phyloP scores from a whole-genome alignment of 2,329 filamentous ascomycete genomes.

The Pyrenochaeta sp. region DNA sequence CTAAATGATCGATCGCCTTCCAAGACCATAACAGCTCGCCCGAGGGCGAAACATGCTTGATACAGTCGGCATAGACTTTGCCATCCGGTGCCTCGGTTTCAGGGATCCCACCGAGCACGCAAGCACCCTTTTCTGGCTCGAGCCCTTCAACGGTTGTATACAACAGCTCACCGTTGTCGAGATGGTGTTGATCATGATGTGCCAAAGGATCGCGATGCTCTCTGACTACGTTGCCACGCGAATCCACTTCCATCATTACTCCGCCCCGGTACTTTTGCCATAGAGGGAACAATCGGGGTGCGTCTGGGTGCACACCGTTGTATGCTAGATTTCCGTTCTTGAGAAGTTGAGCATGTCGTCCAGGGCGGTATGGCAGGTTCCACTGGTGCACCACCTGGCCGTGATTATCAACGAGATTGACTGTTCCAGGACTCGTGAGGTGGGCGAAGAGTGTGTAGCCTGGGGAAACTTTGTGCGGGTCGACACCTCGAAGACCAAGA shows the following conservation, averaged over 20 bases:
- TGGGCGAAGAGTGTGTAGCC: slow-evolving; percentile 56
- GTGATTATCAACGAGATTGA: slow-evolving; percentile 52
- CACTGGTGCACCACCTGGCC: slow-evolving; percentile 56
- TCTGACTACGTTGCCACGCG: slow-evolving; percentile 49
- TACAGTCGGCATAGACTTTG: slow-evolving; percentile 54
- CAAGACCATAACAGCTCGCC: slow-evolving; percentile 55
- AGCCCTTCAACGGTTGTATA: slow-evolving; percentile 56
- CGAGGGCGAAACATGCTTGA: slow-evolving; percentile 52
- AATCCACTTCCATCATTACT: slow-evolving; percentile 55
- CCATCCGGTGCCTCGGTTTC: slow-evolving; percentile 50
- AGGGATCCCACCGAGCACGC: slow-evolving; percentile 54
- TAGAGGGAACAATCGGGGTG: slow-evolving; percentile 53
- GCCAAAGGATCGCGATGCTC: slow-evolving; percentile 54
- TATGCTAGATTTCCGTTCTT: slow-evolving; percentile 56
- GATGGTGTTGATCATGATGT: slow-evolving; percentile 58
- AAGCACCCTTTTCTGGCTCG: slow-evolving; percentile 44
- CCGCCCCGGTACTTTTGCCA: slow-evolving; percentile 59
- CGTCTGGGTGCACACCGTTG: slow-evolving; percentile 54
- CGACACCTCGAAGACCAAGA: slow-evolving; percentile 52
- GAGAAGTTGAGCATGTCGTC: slow-evolving; percentile 56
- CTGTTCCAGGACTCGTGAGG: slow-evolving; percentile 51
- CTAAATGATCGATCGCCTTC: slow-evolving; percentile 54
- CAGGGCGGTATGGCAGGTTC: slow-evolving; percentile 53
- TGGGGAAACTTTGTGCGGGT: slow-evolving; percentile 47
- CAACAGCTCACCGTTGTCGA: slow-evolving; percentile 53